Conservation (phyloP, 176 grass and related monocot species). For the Microstegium vimineum region DNA sequence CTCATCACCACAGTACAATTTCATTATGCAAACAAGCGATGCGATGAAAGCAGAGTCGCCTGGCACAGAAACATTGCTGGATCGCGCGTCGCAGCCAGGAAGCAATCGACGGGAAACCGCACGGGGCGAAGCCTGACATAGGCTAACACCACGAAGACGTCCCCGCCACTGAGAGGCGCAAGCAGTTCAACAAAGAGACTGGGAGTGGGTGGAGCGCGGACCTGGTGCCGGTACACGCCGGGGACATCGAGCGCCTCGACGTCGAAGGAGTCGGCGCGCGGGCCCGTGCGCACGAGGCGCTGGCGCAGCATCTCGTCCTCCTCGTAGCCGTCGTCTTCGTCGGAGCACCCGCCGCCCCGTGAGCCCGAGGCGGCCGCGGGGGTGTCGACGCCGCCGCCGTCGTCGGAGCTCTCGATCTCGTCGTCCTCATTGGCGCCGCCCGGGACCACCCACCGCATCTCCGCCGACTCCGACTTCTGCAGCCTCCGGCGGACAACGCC, state of each 20-base stretch:
- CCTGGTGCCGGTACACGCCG: too few relatives aligned
- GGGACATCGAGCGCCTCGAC: too few relatives aligned
- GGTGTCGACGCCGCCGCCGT: conserved; percentile 21
- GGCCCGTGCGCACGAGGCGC: conserved; percentile 80
- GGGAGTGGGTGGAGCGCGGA: not conserved
- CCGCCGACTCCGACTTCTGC: conserved; percentile 70
- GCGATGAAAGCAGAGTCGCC: not conserved
- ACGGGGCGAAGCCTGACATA: not conserved
- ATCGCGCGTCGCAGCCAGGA: not conserved
- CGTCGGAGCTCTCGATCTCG: conserved; percentile 73
- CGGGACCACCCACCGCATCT: conserved; percentile 65
- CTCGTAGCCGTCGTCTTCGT: conserved; percentile 58
- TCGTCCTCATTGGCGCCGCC: conserved; percentile 50
- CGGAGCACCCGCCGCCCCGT: conserved; percentile 35
- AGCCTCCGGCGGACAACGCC: conserved; percentile 28
- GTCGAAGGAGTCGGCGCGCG: conserved; percentile 20
- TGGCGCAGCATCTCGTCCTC: conserved; percentile 59
- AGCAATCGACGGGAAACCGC: not conserved
- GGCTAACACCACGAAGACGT: not conserved
- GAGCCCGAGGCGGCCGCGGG: conserved; percentile 30
- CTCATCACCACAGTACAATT: not conserved
- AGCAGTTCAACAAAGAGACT: not conserved
- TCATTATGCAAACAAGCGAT: not conserved
- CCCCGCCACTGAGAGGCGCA: not conserved
- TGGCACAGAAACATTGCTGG: not conserved